phyloP scores from a whole-genome alignment of 1,284 basidiomycete species.

The Rhizoctonia solani region DNA sequence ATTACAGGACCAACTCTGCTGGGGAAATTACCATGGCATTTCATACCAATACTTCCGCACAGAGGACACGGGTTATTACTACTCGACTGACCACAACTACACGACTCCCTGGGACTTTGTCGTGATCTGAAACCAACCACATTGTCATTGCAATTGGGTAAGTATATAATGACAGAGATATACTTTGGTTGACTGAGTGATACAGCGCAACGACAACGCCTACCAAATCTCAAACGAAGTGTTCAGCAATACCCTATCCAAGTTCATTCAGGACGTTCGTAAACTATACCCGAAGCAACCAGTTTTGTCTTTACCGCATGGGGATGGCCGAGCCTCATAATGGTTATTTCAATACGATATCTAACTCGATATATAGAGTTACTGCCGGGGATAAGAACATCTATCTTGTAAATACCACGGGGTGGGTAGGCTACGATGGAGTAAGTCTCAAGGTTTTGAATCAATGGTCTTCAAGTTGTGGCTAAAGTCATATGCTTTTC shows the following conservation, averaged over 20 bases:
- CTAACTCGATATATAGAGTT: conserved; percentile 42
- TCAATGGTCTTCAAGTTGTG: not conserved
- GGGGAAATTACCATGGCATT: conserved; percentile 59
- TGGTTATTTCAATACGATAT: conserved; percentile 13
- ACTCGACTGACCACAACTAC: conserved; percentile 59
- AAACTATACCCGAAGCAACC: conserved; percentile 53
- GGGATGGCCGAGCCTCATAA: conserved; percentile 58
- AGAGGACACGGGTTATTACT: conserved; percentile 60
- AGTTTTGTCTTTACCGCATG: conserved; percentile 62
- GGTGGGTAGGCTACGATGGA: conserved; percentile 58
- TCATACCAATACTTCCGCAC: conserved; percentile 55
- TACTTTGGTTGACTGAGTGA: not conserved
- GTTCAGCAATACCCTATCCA: conserved; percentile 57
- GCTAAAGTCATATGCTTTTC: conserved; percentile 1
- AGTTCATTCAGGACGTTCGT: conserved; percentile 54
- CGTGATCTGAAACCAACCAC: conserved; percentile 57
- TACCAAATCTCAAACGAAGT: conserved; percentile 45
- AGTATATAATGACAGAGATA: conserved; percentile 28
- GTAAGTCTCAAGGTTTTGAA: conserved; percentile 41
- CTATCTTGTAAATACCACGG: conserved; percentile 61
- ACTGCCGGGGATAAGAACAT: conserved; percentile 54
- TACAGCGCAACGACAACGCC: conserved; percentile 46
- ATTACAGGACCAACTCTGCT: conserved; percentile 57
- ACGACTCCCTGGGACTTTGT: conserved; percentile 62
- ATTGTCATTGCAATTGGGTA: conserved; percentile 61